Conservation (phyloP, 768 basidiomycete genomes). For the Phlebiopsis gigantea region DNA sequence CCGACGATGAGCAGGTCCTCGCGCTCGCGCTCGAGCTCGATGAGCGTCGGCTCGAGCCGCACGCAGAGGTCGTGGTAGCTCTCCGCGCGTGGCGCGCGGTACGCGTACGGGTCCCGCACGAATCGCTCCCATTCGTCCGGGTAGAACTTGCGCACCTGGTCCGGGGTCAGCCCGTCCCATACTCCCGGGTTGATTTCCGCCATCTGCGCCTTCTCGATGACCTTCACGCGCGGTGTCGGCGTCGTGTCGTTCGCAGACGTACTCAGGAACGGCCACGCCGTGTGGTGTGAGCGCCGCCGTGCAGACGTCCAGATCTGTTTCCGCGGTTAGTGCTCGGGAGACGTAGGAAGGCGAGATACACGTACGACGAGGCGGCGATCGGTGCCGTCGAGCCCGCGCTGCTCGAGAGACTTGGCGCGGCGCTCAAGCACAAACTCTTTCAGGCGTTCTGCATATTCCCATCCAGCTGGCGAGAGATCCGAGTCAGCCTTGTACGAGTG, state of each 20-base stretch:
- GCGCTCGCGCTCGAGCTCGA: conserved; percentile 91
- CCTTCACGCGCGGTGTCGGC: conserved; percentile 53
- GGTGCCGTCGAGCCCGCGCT: conserved; percentile 57
- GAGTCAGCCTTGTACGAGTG: conserved; percentile 99
- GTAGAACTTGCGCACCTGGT: conserved; percentile 85
- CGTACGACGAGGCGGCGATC: conserved; percentile 65
- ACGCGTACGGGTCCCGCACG: conserved; percentile 88
- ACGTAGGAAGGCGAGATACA: too few species aligned
- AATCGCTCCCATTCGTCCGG: conserved; percentile 94
- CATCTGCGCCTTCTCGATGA: conserved; percentile 96
- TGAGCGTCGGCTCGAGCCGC: conserved; percentile 86
- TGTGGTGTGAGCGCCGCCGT: conserved; percentile 87
- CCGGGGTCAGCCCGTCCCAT: conserved; percentile 92
- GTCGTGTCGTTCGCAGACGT: conserved; percentile 17
- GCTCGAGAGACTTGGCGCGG: conserved; percentile 69
- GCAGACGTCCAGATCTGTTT: conserved; percentile 95
- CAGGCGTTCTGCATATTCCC: conserved; percentile 89
- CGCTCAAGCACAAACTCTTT: conserved; percentile 88
- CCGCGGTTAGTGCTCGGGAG: not conserved
- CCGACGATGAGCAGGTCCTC: conserved; percentile 96
- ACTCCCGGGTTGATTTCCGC: conserved; percentile 96
- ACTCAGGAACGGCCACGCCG: conserved; percentile 87
- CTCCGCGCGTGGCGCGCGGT: conserved; percentile 89
- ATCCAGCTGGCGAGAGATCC: conserved; percentile 89
- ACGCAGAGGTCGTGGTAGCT: conserved; percentile 96